Percentiles rank a stretch among this genome's conserved stretches.
Conservation (phyloP, 192 early-diverging fungal genomes). For the Borealophlyctis nickersoniae region DNA sequence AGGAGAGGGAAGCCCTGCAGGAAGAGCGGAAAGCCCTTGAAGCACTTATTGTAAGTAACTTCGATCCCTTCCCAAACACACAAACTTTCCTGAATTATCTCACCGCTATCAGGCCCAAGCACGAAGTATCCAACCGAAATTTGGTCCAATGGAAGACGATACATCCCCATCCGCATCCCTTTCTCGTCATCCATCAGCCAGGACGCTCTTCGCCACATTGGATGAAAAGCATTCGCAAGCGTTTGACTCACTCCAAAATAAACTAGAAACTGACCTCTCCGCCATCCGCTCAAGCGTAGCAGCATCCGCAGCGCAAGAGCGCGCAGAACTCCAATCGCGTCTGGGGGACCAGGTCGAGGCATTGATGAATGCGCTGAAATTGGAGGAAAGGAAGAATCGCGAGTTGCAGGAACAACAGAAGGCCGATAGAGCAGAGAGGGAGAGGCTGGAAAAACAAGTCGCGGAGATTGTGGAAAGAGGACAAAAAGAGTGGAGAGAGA, state of each 20-base stretch:
- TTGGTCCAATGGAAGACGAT: conserved; percentile 5
- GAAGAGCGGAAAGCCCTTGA: conserved; percentile 32
- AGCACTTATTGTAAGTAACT: conserved; percentile 19
- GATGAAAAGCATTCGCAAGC: too few relatives aligned
- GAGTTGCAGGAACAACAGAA: not conserved
- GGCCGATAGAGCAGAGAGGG: not conserved
- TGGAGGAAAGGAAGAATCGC: too few relatives aligned
- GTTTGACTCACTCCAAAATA: not conserved
- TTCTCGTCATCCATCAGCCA: not conserved
- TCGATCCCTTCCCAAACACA: not conserved
- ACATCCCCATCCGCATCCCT: not conserved
- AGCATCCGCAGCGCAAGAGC: not conserved
- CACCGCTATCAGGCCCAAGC: conserved; percentile 5
- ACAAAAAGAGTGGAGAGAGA: not conserved
- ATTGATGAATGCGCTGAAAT: too few relatives aligned
- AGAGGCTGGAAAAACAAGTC: too few relatives aligned
- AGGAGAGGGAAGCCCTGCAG: conserved; percentile 12
- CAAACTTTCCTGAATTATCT: not conserved
- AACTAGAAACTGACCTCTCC: not conserved
- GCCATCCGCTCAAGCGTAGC: not conserved
- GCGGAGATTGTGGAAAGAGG: too few relatives aligned
- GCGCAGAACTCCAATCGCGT: too few relatives aligned
- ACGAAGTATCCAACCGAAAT: conserved; percentile 7
- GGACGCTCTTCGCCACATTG: not conserved
- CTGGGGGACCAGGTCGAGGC: too few relatives aligned